Evolutionary conservation across 768 basidiomycete species (phyloP).

Genomic region (Lanmaoa pseudosensibilis): DNA sequence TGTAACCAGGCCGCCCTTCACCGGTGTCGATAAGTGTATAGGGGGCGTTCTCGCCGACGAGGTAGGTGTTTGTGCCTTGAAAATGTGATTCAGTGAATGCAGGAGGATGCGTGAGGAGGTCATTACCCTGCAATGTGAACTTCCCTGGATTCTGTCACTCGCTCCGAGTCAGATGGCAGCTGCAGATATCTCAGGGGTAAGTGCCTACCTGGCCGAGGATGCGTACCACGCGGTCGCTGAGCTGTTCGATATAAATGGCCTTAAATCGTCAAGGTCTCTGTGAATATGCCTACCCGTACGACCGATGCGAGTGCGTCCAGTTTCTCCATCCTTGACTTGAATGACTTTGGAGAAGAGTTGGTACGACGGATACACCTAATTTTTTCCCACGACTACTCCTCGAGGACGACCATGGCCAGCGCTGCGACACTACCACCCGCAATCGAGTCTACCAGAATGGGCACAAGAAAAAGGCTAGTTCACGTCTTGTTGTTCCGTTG

Average conservation of each 20-base stretch:
- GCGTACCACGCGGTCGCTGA: constrained; percentile 66
- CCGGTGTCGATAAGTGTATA: constrained; percentile 84
- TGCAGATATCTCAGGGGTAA: background rate
- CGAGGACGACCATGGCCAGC: constrained; percentile 39
- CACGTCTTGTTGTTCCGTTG: background rate
- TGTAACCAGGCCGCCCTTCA: constrained; percentile 69
- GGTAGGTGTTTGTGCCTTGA: constrained; percentile 89
- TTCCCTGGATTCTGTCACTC: constrained; percentile 75
- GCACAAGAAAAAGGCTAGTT: constrained; percentile 47
- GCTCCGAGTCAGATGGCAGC: background rate
- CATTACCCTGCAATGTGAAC: constrained; percentile 79
- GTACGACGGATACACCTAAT: too few species aligned
- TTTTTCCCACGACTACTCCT: constrained; percentile 13
- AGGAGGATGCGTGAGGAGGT: background rate
- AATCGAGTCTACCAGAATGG: constrained; percentile 32
- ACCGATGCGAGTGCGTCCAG: constrained; percentile 53
- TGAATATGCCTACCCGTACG: constrained; percentile 44
- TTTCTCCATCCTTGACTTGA: constrained; percentile 44
- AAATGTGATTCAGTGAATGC: background rate
- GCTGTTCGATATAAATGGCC: constrained; percentile 37
- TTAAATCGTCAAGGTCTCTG: background rate
- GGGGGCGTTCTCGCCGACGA: constrained; percentile 68
- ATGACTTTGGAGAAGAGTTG: background rate
- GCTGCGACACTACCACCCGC: constrained; percentile 12
- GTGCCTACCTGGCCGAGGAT: constrained; percentile 71